Evolutionary conservation across 805 yeast species (phyloP), one percentile per base, ranked within the genome.

Genomic region (Pichia rugopelliculosa): DNA sequence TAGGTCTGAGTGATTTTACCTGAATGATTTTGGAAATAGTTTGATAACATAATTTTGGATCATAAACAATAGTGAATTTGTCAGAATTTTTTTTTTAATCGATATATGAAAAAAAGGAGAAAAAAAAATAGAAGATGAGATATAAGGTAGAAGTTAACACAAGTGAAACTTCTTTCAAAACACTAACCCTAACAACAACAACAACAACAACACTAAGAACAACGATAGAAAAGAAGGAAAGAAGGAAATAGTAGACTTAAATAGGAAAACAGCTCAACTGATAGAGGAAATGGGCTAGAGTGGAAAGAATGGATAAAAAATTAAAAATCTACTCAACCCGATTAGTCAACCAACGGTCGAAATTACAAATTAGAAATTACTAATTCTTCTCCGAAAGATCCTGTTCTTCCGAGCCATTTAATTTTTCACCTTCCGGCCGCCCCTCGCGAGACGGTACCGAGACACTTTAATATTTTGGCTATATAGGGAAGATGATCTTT

Each of bases 1-100:
- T 79, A 82, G 6, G 84, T 69, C 50, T 79, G 36, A 49, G 52
- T 45, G 36, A 48, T 18, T 17, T 20, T 45, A 27, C 36, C 38
- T 3, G 49, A 38, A 17, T 30, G 34, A 30, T 30, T 30, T n/a
- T 30, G 34, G n/a, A 30, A 30, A n/a, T 30, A 30, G n/a, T 30
- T 30, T 15, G 34, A 30, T 15, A 30, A 30, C 34, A 30, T 30
- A 30, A 18, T 15, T 15, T 15, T 15, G 15, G 18, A 15, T 15
- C 34, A 30, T 30, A 10, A 30, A 30, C n/a, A n/a, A n/a, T n/a
- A n/a, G n/a, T n/a, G n/a, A n/a, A n/a, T n/a, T n/a, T n/a, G n/a
- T n/a, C n/a, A n/a, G n/a, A n/a, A n/a, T n/a, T n/a, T n/a, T n/a
- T n/a, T n/a, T n/a, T n/a, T n/a, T n/a, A n/a, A n/a, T n/a, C n/a